Conservation (phyloP, 2,329 filamentous ascomycete genomes). For the Pseudogymnoascus sp. region DNA sequence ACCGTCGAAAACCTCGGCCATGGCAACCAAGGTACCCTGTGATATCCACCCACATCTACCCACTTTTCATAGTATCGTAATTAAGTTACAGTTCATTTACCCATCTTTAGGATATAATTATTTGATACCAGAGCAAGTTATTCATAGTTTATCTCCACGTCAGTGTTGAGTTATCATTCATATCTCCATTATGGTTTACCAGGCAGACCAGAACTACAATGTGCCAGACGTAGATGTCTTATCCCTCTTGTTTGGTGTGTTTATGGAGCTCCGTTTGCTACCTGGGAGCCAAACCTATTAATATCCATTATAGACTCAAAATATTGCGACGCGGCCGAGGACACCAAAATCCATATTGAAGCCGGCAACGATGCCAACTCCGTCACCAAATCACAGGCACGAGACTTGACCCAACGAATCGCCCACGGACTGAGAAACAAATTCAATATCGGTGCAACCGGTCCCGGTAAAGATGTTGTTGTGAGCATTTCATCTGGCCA, state of each 20-base stretch:
- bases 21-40: background rate
- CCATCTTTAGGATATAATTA: background rate
- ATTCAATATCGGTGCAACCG: conserved; percentile 43
- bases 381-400: conserved; percentile 45
- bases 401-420: conserved; percentile 41
- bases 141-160: background rate
- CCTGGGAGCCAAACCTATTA: background rate
- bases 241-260: conserved; percentile 14
- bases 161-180: background rate
- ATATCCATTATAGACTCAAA: conserved; percentile 30
- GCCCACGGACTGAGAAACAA: conserved; percentile 45
- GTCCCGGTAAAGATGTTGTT: conserved; percentile 44
- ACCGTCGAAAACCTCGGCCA: background rate
- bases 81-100: background rate
- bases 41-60: background rate
- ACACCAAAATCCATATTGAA: conserved; percentile 48
- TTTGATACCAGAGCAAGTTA: background rate
- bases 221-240: conserved; percentile 15
- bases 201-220: conserved; percentile 10
- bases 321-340: conserved; percentile 31
- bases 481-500: conserved; percentile 51
- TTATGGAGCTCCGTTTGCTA: background rate
- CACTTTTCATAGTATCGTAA: background rate
- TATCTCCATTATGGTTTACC: conserved; percentile 12
- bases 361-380: conserved; percentile 45